Evolutionary conservation across 495 filamentous ascomycete genomes (phyloP).

Genomic region (Aspergillus coremiiformis): DNA sequence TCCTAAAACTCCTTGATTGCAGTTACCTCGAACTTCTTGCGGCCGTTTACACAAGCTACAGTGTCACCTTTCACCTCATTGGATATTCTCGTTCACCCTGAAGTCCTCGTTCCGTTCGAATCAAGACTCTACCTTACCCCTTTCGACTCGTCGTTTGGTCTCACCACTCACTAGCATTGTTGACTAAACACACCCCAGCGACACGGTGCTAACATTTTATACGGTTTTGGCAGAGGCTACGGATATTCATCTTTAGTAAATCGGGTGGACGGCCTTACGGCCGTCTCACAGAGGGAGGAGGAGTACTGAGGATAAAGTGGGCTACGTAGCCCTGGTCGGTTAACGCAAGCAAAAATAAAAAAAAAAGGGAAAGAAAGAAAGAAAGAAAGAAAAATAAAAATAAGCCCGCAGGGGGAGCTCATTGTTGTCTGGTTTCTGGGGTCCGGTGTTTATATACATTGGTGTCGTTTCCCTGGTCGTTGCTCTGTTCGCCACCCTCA

Average conservation of each 20-base stretch:
- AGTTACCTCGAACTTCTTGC: not conserved
- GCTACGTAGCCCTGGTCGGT: not conserved
- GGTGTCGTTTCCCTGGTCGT: not conserved
- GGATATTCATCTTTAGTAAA: constrained; percentile 19
- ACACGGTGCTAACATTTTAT: not conserved
- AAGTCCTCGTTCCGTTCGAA: not conserved
- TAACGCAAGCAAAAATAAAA: too few relatives aligned
- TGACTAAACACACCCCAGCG: not conserved
- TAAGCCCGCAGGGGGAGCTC: not conserved
- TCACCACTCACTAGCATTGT: not conserved
- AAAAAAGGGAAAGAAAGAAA: too few relatives aligned
- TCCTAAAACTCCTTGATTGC: not conserved
- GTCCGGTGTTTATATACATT: constrained; percentile 4
- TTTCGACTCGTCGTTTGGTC: not conserved
- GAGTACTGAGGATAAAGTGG: constrained; percentile 16
- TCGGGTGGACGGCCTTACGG: constrained; percentile 42
- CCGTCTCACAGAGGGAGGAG: constrained; percentile 40
- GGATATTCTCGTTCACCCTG: not conserved
- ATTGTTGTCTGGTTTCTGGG: not conserved
- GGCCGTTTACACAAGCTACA: not conserved
- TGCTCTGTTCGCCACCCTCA: constrained; percentile 8
- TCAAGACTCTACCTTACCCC: not conserved
- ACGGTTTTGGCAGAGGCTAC: constrained; percentile 15
- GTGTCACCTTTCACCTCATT: not conserved
- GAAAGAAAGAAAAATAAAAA: too few relatives aligned